A percentile compares a stretch with the other conserved stretches of the same genome.
phyloP scores from a whole-genome alignment of 306 rosid species.

The Biancaea sappan region DNA sequence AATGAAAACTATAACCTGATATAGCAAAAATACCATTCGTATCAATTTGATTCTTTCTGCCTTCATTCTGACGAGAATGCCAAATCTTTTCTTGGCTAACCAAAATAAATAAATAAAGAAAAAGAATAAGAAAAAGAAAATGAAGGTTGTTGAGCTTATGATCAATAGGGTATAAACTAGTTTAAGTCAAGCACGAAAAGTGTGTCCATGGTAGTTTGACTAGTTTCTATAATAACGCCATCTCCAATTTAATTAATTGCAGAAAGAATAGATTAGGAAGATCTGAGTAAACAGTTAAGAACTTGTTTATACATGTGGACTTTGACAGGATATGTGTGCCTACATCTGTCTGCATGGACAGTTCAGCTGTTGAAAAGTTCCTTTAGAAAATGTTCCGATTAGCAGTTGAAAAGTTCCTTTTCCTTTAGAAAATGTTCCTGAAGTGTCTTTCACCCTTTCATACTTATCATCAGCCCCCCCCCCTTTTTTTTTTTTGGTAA shows the following conservation, averaged over 20 bases:
- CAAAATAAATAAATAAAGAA: neutral
- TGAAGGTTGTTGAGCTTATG: neutral
- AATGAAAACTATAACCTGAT: conserved; percentile 6
- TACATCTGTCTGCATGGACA: conserved; percentile 1
- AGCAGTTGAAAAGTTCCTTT: neutral
- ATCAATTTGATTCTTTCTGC: conserved; percentile 16
- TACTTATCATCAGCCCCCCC: conserved; percentile 1
- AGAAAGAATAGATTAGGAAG: conserved; percentile 7
- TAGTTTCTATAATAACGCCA: conserved; percentile 1
- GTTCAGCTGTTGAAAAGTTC: conserved; percentile 8
- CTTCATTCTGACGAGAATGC: neutral
- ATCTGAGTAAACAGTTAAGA: conserved; percentile 19
- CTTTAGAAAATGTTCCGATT: neutral
- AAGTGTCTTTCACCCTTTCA: conserved; percentile 15
- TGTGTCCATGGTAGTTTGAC: conserved; percentile 6
- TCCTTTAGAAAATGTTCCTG: neutral
- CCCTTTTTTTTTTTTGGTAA: neutral
- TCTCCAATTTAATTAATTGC: conserved; percentile 17
- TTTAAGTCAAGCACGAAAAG: neutral
- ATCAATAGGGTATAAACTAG: neutral
- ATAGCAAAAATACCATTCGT: neutral
- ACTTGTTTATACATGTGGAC: conserved; percentile 2
- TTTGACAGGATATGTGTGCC: conserved; percentile 18
- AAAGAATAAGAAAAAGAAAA: neutral
- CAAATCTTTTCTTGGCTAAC: neutral